Conservation (phyloP, 208 protist species). For the Leishmania amazonensis region DNA sequence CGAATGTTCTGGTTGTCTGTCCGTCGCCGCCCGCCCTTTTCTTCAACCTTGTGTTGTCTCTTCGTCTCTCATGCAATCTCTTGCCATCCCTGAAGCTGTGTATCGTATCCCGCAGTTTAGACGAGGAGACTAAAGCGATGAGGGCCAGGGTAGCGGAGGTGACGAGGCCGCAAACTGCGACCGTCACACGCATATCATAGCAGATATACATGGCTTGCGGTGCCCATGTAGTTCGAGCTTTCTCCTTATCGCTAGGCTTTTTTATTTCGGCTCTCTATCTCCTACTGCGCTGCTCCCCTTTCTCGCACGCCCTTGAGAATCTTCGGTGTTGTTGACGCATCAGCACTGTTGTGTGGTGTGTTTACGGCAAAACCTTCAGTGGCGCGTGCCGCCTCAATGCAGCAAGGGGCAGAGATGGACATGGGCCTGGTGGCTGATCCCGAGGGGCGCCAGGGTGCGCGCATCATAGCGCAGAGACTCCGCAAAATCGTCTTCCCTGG, state of each 20-base stretch:
- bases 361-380: neutral
- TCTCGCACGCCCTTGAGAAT: neutral
- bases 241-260: neutral
- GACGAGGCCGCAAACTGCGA: neutral
- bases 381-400: neutral
- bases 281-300: neutral
- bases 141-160: neutral
- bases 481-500: constrained; percentile 13
- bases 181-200: neutral
- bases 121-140: neutral
- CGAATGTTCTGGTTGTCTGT: neutral
- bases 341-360: neutral
- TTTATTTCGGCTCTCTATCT: neutral
- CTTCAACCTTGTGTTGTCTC: neutral
- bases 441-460: constrained; percentile 9
- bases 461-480: constrained; percentile 18
- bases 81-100: neutral
- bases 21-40: neutral
- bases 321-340: neutral
- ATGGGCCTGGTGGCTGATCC: constrained; percentile 13
- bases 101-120: neutral
- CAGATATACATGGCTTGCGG: neutral
- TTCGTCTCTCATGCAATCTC: neutral
- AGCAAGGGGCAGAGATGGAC: neutral
- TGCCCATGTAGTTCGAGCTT: neutral